Evolutionary conservation across 1,284 basidiomycete species (phyloP).

Genomic region (Sanghuangporus weigelae): DNA sequence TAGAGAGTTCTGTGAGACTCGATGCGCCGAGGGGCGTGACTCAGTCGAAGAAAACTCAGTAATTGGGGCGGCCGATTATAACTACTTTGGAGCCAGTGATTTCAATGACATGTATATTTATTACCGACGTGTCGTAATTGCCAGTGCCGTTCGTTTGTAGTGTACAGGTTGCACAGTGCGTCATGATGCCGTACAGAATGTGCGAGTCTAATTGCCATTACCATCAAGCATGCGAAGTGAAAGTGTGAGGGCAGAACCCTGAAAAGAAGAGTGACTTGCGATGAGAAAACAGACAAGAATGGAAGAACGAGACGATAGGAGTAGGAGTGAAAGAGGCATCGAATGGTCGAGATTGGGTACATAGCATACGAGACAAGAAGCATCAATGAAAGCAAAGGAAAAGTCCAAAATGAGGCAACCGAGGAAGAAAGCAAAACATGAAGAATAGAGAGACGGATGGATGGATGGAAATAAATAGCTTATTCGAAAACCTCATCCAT

Average conservation of each 20-base stretch:
- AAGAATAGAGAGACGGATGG: neutral
- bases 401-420: neutral
- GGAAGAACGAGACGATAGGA: neutral
- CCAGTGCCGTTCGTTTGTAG: neutral
- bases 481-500: conserved; percentile 45
- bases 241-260: neutral
- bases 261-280: neutral
- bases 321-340: neutral
- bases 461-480: neutral
- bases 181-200: neutral
- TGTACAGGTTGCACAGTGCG: neutral
- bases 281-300: neutral
- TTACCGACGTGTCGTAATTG: neutral
- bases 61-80: conserved; percentile 21
- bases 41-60: conserved; percentile 78
- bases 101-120: conserved; percentile 8
- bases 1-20: conserved; percentile 64
- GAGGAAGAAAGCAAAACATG: neutral
- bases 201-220: neutral
- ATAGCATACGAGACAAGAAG: neutral
- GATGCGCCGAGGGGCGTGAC: conserved; percentile 63
- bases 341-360: neutral
- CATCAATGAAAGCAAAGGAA: neutral
- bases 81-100: conserved; percentile 5
- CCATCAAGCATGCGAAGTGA: neutral